Conservation (phyloP, 2,329 filamentous ascomycete species). For the Claviceps capensis region DNA sequence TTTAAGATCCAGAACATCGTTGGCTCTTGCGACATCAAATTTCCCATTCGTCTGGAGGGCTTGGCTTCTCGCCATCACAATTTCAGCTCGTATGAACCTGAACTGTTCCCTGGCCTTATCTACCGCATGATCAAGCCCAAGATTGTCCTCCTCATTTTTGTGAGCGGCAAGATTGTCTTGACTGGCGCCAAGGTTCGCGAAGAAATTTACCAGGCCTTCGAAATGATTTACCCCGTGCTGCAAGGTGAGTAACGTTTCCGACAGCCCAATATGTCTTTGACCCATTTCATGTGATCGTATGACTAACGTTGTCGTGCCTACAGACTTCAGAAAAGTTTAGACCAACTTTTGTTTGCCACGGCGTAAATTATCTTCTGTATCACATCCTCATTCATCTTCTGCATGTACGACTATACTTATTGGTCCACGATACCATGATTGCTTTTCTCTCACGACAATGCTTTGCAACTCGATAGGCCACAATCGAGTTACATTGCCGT, state of each 20-base stretch:
- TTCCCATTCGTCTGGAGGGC: constrained; percentile 93
- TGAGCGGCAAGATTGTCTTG: constrained; percentile 94
- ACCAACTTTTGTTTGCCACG: constrained; percentile 7
- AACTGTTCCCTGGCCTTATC: constrained; percentile 96
- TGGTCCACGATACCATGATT: constrained; percentile 35
- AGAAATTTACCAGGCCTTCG: constrained; percentile 94
- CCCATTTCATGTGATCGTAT: not conserved
- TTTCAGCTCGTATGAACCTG: constrained; percentile 97
- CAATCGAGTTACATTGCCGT: constrained; percentile 7
- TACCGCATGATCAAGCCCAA: constrained; percentile 99
- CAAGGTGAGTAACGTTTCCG: constrained; percentile 45
- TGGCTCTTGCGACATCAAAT: constrained; percentile 97
- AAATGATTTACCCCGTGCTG: constrained; percentile 93
- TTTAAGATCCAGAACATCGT: constrained; percentile 99
- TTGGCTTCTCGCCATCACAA: constrained; percentile 95
- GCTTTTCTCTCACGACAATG: constrained; percentile 14
- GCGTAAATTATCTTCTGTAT: constrained; percentile 6
- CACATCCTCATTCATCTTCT: constrained; percentile 11
- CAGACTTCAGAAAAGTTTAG: constrained; percentile 47
- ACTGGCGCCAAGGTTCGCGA: constrained; percentile 96
- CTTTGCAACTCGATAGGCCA: constrained; percentile 13
- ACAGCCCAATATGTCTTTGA: not conserved
- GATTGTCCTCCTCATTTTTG: constrained; percentile 95
- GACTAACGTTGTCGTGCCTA: not conserved
- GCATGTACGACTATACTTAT: constrained; percentile 27